Evolutionary conservation across 768 basidiomycete species (phyloP).

Genomic region (Cyclocybe aegerita): DNA sequence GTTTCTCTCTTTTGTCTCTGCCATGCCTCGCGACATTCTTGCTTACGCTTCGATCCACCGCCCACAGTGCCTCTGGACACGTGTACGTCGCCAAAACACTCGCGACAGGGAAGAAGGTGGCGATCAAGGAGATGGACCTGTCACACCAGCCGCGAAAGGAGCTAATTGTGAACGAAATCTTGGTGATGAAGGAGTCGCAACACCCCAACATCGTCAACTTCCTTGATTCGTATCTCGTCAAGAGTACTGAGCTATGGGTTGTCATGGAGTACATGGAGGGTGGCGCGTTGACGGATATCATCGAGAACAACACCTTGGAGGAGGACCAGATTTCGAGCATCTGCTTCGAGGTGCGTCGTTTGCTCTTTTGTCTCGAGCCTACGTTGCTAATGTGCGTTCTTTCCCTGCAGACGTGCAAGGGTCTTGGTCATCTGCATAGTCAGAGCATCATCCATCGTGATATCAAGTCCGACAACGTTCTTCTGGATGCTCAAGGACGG

Average conservation of each 20-base stretch:
- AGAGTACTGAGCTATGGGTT: slow-evolving; percentile 90
- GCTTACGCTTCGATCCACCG: neutral
- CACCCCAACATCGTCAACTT: slow-evolving; percentile 98
- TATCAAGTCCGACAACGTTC: slow-evolving; percentile 95
- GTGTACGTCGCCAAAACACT: slow-evolving; percentile 96
- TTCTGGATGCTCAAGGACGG: slow-evolving; percentile 87
- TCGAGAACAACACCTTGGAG: slow-evolving; percentile 93
- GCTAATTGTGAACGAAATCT: slow-evolving; percentile 95
- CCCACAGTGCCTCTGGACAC: slow-evolving; percentile 97
- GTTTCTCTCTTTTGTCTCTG: slow-evolving; percentile 6
- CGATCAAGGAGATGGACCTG: slow-evolving; percentile 98
- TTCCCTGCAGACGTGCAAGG: slow-evolving; percentile 81
- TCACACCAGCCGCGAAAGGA: slow-evolving; percentile 95
- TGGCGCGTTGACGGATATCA: slow-evolving; percentile 95
- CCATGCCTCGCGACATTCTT: no score
- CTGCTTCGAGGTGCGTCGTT: slow-evolving; percentile 73
- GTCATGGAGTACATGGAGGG: slow-evolving; percentile 99
- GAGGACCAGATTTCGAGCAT: slow-evolving; percentile 96
- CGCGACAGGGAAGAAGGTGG: slow-evolving; percentile 82
- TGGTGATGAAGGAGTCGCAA: slow-evolving; percentile 98
- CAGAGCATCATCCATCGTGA: slow-evolving; percentile 96
- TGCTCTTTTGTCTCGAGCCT: slow-evolving; percentile 2
- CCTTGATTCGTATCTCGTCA: slow-evolving; percentile 86
- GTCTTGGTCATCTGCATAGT: slow-evolving; percentile 87
- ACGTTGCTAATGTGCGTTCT: neutral